Base-by-base conservation (phyloP, 116 monocot genomes). In the Iris pallida region DNA sequence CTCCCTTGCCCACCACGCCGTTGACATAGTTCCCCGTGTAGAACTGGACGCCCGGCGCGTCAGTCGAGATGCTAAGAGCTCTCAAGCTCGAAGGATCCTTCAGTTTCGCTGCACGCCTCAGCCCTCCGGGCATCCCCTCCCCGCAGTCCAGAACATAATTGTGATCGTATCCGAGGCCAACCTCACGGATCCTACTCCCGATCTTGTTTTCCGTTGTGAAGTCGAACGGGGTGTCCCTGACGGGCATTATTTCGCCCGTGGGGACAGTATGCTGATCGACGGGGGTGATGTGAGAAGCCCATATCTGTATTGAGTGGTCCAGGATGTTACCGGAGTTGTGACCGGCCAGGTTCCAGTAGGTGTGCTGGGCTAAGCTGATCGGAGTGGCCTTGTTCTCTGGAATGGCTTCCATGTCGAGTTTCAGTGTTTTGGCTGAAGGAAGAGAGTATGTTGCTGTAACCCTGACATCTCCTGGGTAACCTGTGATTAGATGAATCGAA, bases 1-100 rank as follows among this genome's bases (percentile, higher is more conserved):
- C 90, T 11, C 74, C 80, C 77, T 90, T 94, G 8, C 94, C 94
- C 9, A 54, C 59, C 3, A 90, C 73, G 7, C 85, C 83, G 68
- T 76, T 56, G 4, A 94, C 78, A 20, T 78, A 94, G 66, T 94
- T 94, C 8, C 74, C 90, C 8, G 87, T 94, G 59, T 94, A 94
- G 57, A 90, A 90, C 70, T 94, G 94, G 58, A 94, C 56, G 0
- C 87, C 94, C 8, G 87, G 86, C 42, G 85, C 85, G 62, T 79
- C 58, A 0, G 84, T 74, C 89, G 85, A 89, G 2, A 89, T 14
- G 45, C 80, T 49, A 43, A 89, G 20, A 6, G 70, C 71, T 43
- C 89, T 76, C 1, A 63, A 54, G 71, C 68, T 74, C 8, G 67
- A 59, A 5, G 73, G 74, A 56, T 88, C 84, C 73, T 66, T 83